These are phyloP conservation scores for Calonectria crousiana DNA, from an alignment of 2,329 filamentous ascomycete species.

Conservation along the genomic window DNA sequence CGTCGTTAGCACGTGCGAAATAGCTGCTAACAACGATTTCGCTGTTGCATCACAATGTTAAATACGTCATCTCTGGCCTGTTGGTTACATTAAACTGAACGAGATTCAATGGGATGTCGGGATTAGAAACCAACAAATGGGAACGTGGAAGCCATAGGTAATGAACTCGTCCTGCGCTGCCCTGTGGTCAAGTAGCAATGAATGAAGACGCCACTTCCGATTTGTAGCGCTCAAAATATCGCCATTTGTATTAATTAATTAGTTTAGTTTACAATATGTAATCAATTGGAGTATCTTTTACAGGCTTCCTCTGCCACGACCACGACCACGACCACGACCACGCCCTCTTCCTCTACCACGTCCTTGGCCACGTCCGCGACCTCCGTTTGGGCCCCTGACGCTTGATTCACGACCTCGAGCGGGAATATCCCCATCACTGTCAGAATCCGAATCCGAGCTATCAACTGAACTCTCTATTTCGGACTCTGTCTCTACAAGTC, in stretches of 20 bases:
- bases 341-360: constrained; percentile 32
- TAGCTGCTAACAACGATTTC: neutral
- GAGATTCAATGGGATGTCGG: neutral
- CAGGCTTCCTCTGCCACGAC: neutral
- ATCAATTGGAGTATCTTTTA: neutral
- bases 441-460: constrained; percentile 34
- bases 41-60: neutral
- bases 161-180: neutral
- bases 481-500: constrained; percentile 42
- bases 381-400: constrained; percentile 27
- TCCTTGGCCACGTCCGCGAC: constrained; percentile 24
- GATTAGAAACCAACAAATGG: neutral
- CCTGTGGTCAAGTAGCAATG: neutral
- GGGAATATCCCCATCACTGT: constrained; percentile 41
- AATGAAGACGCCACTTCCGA: neutral
- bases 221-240: neutral
- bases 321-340: neutral
- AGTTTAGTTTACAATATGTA: neutral
- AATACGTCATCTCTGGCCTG: neutral
- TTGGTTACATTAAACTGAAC: neutral
- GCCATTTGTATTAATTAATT: neutral
- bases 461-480: constrained; percentile 29
- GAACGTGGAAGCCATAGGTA: neutral
- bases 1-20: neutral
- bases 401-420: constrained; percentile 24